phyloP scores from a whole-genome alignment of 2,329 filamentous ascomycete species.

The Talaromyces sp. region DNA sequence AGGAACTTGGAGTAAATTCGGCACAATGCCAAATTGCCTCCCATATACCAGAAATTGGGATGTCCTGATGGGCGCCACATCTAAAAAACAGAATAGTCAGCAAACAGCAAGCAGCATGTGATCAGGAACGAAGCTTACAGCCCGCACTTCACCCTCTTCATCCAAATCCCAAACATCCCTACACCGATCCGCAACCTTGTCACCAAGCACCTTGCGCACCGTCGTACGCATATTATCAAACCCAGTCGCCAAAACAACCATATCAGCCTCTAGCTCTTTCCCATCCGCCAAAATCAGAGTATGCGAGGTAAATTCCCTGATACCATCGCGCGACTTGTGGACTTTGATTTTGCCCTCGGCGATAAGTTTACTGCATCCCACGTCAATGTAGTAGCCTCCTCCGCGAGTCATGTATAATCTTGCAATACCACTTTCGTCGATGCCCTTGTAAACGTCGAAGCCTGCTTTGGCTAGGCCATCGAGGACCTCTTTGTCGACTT shows the following conservation, averaged over 20 bases:
- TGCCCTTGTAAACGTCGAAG: slow-evolving; percentile 43
- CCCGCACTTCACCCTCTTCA: slow-evolving; percentile 55
- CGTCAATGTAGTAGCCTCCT: slow-evolving; percentile 62
- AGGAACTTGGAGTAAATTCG: slow-evolving; percentile 58
- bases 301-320: slow-evolving; percentile 50
- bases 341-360: slow-evolving; percentile 61
- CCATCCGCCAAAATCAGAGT: slow-evolving; percentile 56
- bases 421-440: slow-evolving; percentile 44
- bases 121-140: too few relatives aligned
- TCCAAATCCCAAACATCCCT: slow-evolving; percentile 63
- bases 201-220: slow-evolving; percentile 61
- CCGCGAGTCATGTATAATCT: slow-evolving; percentile 49
- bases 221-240: slow-evolving; percentile 68
- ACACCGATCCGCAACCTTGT: slow-evolving; percentile 58
- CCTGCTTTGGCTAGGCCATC: slow-evolving; percentile 50
- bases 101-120: too few relatives aligned
- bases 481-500: slow-evolving; percentile 45
- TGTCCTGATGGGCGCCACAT: slow-evolving; percentile 61
- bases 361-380: slow-evolving; percentile 55
- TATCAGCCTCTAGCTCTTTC: slow-evolving; percentile 56
- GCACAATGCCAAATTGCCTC: slow-evolving; percentile 63
- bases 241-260: slow-evolving; percentile 63
- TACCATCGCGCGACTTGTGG: slow-evolving; percentile 56
- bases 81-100: too few relatives aligned
- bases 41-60: slow-evolving; percentile 65